A percentile compares a stretch with the other conserved stretches of the same genome.
Conservation (phyloP, 1,284 basidiomycete genomes). For the Kalmanozyma brasiliensis region DNA sequence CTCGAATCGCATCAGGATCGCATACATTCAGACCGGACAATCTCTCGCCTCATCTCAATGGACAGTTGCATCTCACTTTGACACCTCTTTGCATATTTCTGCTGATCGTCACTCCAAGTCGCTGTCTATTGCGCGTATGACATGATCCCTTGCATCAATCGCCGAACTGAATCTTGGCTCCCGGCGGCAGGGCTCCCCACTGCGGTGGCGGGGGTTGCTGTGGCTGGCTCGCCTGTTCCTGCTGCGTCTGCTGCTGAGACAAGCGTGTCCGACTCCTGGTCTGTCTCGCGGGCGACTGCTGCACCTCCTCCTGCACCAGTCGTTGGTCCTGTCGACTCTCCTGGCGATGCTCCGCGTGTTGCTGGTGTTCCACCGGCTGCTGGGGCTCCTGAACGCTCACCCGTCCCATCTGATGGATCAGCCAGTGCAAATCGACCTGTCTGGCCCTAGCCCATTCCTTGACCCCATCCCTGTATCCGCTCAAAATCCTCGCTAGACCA, state of each 20-base stretch:
- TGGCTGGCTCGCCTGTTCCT: slow-evolving; percentile 3
- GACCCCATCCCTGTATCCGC: slow-evolving; percentile 41
- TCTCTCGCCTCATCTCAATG: too few relatives aligned
- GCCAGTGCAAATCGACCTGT: slow-evolving; percentile 43
- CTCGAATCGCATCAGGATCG: too few relatives aligned
- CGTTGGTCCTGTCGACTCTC: not conserved
- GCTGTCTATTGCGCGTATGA: too few relatives aligned
- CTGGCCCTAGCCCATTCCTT: slow-evolving; percentile 52
- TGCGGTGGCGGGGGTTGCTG: slow-evolving; percentile 33
- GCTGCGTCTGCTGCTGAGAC: slow-evolving; percentile 6
- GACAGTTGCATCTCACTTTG: too few relatives aligned
- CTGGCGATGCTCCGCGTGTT: slow-evolving; percentile 4
- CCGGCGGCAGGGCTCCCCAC: slow-evolving; percentile 56
- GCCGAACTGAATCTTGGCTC: slow-evolving; percentile 57
- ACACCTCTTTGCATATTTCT: too few relatives aligned
- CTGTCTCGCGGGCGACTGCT: slow-evolving; percentile 8
- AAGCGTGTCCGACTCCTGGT: slow-evolving; percentile 12
- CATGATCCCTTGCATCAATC: too few relatives aligned
- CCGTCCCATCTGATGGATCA: slow-evolving; percentile 24
- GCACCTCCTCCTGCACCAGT: slow-evolving; percentile 1
- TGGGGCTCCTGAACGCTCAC: slow-evolving; percentile 20
- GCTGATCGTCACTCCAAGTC: too few relatives aligned
- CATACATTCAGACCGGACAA: not conserved
- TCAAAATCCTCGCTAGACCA: slow-evolving; percentile 48
- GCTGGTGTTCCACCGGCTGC: slow-evolving; percentile 6